Base-by-base conservation (phyloP, 768 basidiomycete genomes). In the Suillus lakei region DNA sequence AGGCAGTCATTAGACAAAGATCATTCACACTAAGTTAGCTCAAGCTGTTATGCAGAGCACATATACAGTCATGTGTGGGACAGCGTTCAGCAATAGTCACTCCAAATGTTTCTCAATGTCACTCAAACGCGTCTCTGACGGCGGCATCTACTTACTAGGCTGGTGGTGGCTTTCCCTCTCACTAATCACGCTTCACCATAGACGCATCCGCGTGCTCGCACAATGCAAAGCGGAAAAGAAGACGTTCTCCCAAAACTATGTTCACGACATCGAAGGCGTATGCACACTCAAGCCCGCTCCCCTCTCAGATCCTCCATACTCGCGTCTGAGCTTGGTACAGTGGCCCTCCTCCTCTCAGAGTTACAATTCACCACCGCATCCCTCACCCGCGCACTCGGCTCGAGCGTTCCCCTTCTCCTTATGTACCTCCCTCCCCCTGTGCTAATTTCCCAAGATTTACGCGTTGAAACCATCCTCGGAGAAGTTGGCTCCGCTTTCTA, bases 161-260 rank as follows among this genome's bases (percentile, higher is more conserved):
- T 96, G 94, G 93, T 97, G 96, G 96, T 95, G 90, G 90, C 79
- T 97, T 5, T 95, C 91, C 36, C 59, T 68, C 41, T 60, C 67
- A 10, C 48, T 67, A 23, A 56, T 67, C 5, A 64, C 73, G 34
- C 41, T 74, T 15, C 43, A 48, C 7, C 80, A 87, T 28, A 78
- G 83, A 39, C 83, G 93, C 2, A 70, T 96, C 5, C 89, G 95
- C 60, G 84, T 98, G 12, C 75, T 96, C 26, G 94, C 85, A 0
- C 95, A 97, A 72, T 98, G 95, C 81, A 98, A 98, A 81, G 94
- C 94, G 0, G 93, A 96, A 72, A 90, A 88, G 80, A 90, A 88
- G 77, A 91, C 90, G 73, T 76, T 89, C 41, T 85, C 92, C 5
- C 94, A 95, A 3, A 87, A 88, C 32, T 90, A 90, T 70, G 85